Evolutionary conservation across 331 rosid genomes (phyloP).

Genomic region (Stylosanthes scabra): DNA sequence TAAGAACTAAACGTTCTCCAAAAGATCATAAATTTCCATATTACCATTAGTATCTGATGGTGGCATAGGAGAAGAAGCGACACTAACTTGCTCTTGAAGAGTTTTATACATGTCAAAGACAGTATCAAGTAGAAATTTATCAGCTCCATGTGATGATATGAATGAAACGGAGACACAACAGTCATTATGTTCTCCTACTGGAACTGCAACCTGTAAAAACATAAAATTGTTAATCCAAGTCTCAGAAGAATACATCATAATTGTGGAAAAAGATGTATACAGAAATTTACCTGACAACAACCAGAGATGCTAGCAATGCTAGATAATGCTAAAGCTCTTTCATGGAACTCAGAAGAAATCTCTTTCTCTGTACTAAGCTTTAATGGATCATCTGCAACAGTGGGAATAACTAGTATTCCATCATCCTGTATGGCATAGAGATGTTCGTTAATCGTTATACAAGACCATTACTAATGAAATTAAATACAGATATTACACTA

Average conservation of each 20-base stretch:
- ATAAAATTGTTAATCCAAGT: constrained; percentile 9
- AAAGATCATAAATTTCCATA: constrained; percentile 37
- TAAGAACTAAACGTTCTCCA: too few relatives aligned
- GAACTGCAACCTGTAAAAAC: constrained; percentile 50
- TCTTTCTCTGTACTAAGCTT: constrained; percentile 44
- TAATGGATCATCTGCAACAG: constrained; percentile 50
- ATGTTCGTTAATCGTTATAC: background rate
- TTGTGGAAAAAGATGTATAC: constrained; percentile 19
- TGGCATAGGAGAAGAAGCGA: constrained; percentile 35
- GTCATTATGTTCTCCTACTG: constrained; percentile 44
- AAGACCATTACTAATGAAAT: constrained; percentile 5
- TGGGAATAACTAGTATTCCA: constrained; percentile 62
- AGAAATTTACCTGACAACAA: constrained; percentile 56
- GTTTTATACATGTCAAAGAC: constrained; percentile 51
- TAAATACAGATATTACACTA: constrained; percentile 36
- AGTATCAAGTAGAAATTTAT: constrained; percentile 59
- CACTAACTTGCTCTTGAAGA: constrained; percentile 47
- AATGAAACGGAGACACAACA: constrained; percentile 52
- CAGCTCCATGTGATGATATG: constrained; percentile 52
- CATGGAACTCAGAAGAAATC: constrained; percentile 49
- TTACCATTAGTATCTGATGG: constrained; percentile 40
- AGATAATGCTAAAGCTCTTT: constrained; percentile 46
- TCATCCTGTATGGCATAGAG: constrained; percentile 42
- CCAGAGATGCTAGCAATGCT: constrained; percentile 60
- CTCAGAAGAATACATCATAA: constrained; percentile 28